phyloP scores from a whole-genome alignment of 2,329 filamentous ascomycete genomes.

The Stachybotrys echinatus region DNA sequence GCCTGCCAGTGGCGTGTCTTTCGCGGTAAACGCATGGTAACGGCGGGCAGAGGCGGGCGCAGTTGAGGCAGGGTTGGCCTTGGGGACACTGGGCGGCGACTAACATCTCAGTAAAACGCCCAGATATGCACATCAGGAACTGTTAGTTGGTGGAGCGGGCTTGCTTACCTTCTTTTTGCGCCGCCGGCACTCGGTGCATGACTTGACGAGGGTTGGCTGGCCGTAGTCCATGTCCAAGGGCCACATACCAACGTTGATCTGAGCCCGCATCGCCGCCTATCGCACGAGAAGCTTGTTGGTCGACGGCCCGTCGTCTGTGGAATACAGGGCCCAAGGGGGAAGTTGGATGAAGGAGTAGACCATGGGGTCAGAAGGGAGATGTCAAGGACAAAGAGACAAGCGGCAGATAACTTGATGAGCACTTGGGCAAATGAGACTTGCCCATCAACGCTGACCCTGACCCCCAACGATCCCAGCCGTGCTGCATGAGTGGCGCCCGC shows the following conservation, averaged over 20 bases:
- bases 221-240: conserved; percentile 5
- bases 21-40: conserved; percentile 41
- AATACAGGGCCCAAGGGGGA: no score
- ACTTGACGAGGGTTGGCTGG: conserved; percentile 25
- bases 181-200: conserved; percentile 45
- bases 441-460: no score
- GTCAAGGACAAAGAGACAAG: no score
- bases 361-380: no score
- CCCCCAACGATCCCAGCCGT: no score
- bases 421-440: no score
- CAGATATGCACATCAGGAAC: background rate
- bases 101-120: background rate
- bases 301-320: no score
- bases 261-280: background rate
- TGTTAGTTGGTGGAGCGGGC: background rate
- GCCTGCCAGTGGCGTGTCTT: background rate
- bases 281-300: no score
- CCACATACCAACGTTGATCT: background rate
- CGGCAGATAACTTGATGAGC: no score
- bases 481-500: no score
- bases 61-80: conserved; percentile 49
- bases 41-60: conserved; percentile 45
- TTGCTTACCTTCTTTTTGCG: conserved; percentile 43
- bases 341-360: no score
- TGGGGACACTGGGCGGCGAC: conserved; percentile 43